Evolutionary conservation across 2,329 filamentous ascomycete genomes (phyloP), one percentile per base, ranked within the genome.

Genomic region (Bisporella sp.): DNA sequence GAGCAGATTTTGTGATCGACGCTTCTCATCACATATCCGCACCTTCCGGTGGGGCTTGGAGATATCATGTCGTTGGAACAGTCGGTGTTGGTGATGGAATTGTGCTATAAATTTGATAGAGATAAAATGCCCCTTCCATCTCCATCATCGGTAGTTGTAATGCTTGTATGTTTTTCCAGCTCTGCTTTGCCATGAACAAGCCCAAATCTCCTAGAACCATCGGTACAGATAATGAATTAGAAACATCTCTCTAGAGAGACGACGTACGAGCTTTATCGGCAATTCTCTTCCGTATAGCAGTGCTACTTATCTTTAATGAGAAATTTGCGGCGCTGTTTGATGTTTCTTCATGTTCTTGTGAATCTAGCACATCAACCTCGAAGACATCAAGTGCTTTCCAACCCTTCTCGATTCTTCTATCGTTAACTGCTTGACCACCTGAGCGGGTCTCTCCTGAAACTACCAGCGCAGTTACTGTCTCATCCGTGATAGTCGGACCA

Each of bases 231-330:
- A 21, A 21, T 21, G 21, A 21, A 21, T 21, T 21, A 21, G 21
- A 21, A 21, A 21, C 21, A 21, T 21, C 21, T 21, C 21, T 45
- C 45, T 53, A 60, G 13, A 60, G 54, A 35, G 56, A 57, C 21
- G 57, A 58, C 6, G 11, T 52, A 8, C 45, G 49, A 41, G 53
- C 47, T 6, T 47, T 52, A 45, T 66, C 64, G 5, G 62, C 58
- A 55, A 58, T 68, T 41, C 74, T 73, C 54, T 76, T 75, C 57
- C 85, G 75, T 59, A 96, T 95, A 51, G 86, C 86, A 1, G 91
- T 95, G 69, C 91, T 96, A 73, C 90, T 95, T 59, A 96, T 87
- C 71, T 96, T 97, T 54, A 79, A 78, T 30, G 84, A 80, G 68
- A 95, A 96, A 57, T 78, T 76, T 50, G 82, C 78, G 9, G 65